Base-by-base conservation (phyloP, 345 rosid genomes). In the Citrus trifoliata region DNA sequence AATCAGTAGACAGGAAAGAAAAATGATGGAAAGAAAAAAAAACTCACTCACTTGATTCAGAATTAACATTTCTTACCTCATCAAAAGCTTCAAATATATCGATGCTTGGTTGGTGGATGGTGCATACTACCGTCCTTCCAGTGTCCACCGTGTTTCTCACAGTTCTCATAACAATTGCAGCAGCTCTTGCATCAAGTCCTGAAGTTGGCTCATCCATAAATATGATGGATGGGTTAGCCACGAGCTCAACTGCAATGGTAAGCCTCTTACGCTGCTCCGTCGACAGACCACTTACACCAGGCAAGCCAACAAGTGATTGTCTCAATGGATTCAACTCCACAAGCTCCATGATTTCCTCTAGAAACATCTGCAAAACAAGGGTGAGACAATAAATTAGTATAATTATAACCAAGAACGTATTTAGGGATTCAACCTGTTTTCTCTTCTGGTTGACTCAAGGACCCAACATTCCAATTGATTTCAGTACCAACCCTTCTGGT, bases 191-290 rank as follows among this genome's bases (percentile, higher is more conserved):
- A 82, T 94, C 98, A 32, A 94, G 86, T 32, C 98, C 98, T 25
- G 98, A 94, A 75, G 98, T 94, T 67, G 97, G 97, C 80, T 94
- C 97, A 27, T 94, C 98, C 98, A 94, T 90, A 86, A 94, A 92
- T 74, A 93, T 93, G 42, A 93, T 93, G 3, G 97, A 93, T 6
- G 98, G 98, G 83, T 94, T 94, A 28, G 98, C 96, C 72, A 94
- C 98, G 1, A 94, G 88, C 91, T 94, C 98, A 56, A 94, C 96
- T 0, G 98, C 97, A 37, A 93, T 93, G 28, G 98, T 94, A 19
- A 94, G 86, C 86, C 98, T 85, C 80, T 94, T 94, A 63, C 98
- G 87, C 70, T 94, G 97, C 87, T 94, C 97, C 0, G 93, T 91
- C 28, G 98, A 93, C 30, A 93, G 83, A 65, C 98, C 98, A 80